These are phyloP conservation scores for Rhodotorula graminis DNA, from an alignment of 768 basidiomycete species.

Conservation along the genomic window DNA sequence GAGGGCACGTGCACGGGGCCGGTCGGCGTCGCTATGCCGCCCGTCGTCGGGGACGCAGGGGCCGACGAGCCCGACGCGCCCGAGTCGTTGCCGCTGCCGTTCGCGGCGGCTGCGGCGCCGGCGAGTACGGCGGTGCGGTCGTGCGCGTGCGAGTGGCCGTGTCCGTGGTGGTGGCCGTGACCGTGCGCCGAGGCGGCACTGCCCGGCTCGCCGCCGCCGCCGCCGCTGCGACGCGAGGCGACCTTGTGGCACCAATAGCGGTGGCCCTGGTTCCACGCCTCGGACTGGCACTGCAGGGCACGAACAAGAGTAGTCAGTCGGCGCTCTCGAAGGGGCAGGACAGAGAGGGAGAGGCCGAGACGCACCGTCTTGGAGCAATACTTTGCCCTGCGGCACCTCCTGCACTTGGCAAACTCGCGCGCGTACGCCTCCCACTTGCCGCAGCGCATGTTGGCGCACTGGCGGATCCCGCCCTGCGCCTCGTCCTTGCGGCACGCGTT, in stretches of 20 bases:
- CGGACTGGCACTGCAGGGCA: constrained; percentile 65
- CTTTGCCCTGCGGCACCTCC: constrained; percentile 93
- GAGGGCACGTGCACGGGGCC: too few relatives aligned
- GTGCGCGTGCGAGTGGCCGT: constrained; percentile 4
- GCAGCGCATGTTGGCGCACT: constrained; percentile 98
- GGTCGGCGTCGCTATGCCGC: not conserved
- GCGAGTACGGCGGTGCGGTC: not conserved
- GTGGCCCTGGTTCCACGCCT: constrained; percentile 93
- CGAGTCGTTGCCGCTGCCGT: not conserved
- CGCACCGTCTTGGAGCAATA: constrained; percentile 92
- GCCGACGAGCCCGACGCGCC: not conserved
- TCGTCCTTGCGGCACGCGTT: constrained; percentile 99
- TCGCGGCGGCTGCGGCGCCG: too few relatives aligned
- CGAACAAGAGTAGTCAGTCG: not conserved
- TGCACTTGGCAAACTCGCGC: constrained; percentile 92
- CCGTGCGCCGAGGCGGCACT: not conserved
- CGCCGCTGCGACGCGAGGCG: not conserved
- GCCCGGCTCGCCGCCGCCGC: not conserved
- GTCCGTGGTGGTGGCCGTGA: not conserved
- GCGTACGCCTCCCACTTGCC: constrained; percentile 90
- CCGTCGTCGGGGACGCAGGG: not conserved
- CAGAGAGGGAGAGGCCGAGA: not conserved
- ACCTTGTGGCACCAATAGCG: constrained; percentile 55
- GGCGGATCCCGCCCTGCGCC: constrained; percentile 80
- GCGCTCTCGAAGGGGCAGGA: too few relatives aligned